Evolutionary conservation across 306 rosid species (phyloP).

Genomic region (Cucurbita pepo): DNA sequence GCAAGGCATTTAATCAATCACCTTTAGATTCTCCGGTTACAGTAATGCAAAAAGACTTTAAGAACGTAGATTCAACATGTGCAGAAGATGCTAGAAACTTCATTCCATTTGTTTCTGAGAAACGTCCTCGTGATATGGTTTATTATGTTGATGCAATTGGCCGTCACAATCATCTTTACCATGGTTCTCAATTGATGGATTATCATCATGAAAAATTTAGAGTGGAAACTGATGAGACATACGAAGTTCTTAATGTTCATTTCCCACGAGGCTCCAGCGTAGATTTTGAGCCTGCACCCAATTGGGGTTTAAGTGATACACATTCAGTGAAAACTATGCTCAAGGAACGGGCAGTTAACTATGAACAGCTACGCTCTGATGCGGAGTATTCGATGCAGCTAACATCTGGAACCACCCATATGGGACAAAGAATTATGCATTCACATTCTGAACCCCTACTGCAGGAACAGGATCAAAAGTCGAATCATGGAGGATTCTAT

Average conservation of each 20-base stretch:
- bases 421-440: constrained; percentile 30
- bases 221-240: constrained; percentile 20
- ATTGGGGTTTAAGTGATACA: constrained; percentile 18
- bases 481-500: constrained; percentile 10
- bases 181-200: constrained; percentile 26
- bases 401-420: constrained; percentile 15
- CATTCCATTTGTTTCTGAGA: constrained; percentile 28
- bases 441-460: constrained; percentile 38
- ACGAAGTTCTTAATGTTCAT: constrained; percentile 18
- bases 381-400: constrained; percentile 14
- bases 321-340: constrained; percentile 2
- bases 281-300: constrained; percentile 24
- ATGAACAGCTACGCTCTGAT: constrained; percentile 22
- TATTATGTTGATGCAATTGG: constrained; percentile 34
- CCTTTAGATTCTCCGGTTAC: constrained; percentile 28
- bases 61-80: constrained; percentile 24
- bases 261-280: constrained; percentile 33
- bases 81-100: constrained; percentile 21
- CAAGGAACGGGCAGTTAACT: constrained; percentile 22
- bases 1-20: constrained; percentile 27
- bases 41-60: constrained; percentile 30
- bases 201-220: constrained; percentile 25
- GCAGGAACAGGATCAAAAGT: constrained; percentile 26
- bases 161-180: constrained; percentile 22
- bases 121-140: constrained; percentile 23